A percentile compares a stretch with the other conserved stretches of the same genome.
These are phyloP conservation scores for Ustilago shanxiensis DNA, from an alignment of 1,284 basidiomycete genomes.

Conservation along the genomic window DNA sequence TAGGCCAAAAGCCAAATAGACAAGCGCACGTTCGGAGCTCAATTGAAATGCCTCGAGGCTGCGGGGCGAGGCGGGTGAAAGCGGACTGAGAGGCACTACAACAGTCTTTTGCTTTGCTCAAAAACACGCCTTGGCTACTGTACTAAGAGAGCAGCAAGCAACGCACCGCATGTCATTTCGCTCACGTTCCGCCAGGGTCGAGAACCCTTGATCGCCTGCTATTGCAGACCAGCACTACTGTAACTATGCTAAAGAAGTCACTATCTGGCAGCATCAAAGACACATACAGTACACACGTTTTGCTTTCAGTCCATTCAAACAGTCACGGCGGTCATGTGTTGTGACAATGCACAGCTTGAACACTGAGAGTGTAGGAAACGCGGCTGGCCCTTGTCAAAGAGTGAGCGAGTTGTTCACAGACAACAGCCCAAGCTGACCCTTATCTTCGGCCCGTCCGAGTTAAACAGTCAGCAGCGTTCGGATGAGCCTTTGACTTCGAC, in stretches of 20 bases:
- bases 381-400: neutral
- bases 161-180: neutral
- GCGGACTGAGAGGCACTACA: conserved; percentile 10
- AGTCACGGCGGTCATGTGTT: neutral
- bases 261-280: neutral
- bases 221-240: neutral
- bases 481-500: neutral
- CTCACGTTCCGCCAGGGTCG: conserved; percentile 10
- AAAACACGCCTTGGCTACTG: neutral
- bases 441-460: neutral
- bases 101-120: neutral
- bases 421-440: neutral
- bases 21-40: conserved; percentile 18
- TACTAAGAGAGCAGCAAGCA: no score
- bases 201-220: neutral
- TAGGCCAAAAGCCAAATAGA: neutral
- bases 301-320: neutral
- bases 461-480: neutral
- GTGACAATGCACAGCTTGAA: neutral
- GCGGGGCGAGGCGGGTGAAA: conserved; percentile 19
- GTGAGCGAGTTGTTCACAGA: neutral
- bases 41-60: neutral
- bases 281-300: neutral
- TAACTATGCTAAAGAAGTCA: no score
- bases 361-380: no score